Percentiles rank a stretch among this genome's conserved stretches.
Conservation (phyloP, 345 rosid genomes). For the Lepidium didymum region DNA sequence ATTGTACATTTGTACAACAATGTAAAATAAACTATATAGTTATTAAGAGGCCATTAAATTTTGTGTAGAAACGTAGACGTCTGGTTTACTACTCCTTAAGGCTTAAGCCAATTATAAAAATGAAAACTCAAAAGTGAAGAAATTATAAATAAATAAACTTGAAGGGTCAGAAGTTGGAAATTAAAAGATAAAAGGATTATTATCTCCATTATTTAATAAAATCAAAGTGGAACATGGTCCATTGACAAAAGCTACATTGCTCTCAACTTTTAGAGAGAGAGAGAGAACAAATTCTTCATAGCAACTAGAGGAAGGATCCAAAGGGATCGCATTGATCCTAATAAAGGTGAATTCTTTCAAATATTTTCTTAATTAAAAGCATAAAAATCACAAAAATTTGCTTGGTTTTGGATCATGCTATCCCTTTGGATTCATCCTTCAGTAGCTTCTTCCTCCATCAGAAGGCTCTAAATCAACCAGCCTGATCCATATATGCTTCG, state of each 20-base stretch:
- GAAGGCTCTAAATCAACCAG: neutral
- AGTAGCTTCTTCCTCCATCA: slow-evolving; percentile 15
- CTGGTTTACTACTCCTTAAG: neutral
- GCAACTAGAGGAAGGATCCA: slow-evolving; percentile 92
- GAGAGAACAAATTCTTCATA: slow-evolving; percentile 16
- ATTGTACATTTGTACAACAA: too few species aligned
- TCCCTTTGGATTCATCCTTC: slow-evolving; percentile 81
- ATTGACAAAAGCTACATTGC: slow-evolving; percentile 10
- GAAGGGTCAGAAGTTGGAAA: slow-evolving; percentile 1
- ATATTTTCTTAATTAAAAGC: slow-evolving; percentile 34
- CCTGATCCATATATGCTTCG: neutral
- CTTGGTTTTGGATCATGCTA: slow-evolving; percentile 90
- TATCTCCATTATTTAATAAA: neutral
- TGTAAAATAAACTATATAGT: neutral
- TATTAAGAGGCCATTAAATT: neutral
- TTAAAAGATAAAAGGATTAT: neutral
- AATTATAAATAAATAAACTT: neutral
- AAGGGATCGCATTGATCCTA: slow-evolving; percentile 99
- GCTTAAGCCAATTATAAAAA: neutral
- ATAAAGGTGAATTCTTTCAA: neutral
- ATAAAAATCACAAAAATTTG: slow-evolving; percentile 78
- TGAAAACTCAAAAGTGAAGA: neutral
- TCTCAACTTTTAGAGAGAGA: neutral
- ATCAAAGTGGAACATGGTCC: slow-evolving; percentile 11
- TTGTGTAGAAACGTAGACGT: neutral